A percentile compares a stretch with the other conserved stretches of the same genome.
Conservation (phyloP, 2,329 filamentous ascomycete species). For the Purpureocillium lavendulum region DNA sequence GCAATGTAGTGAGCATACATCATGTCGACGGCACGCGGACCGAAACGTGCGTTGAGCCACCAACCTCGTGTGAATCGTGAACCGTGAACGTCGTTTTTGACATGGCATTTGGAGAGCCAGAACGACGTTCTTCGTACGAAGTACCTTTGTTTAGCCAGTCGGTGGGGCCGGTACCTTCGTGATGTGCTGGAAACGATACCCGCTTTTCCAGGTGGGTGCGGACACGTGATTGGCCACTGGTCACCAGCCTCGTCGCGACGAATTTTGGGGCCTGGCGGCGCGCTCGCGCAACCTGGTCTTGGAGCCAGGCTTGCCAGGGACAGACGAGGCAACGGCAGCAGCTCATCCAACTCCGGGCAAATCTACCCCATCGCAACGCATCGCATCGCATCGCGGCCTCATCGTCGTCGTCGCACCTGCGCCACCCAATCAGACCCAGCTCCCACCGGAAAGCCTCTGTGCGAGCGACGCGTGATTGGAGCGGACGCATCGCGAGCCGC, state of each 20-base stretch:
- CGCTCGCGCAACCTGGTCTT: constrained; percentile 8
- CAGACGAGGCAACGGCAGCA: constrained; percentile 4
- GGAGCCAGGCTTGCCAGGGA: neutral
- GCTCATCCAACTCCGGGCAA: constrained; percentile 10
- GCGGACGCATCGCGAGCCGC: neutral
- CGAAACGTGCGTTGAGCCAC: no score
- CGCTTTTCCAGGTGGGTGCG: no score
- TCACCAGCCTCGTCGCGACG: constrained; percentile 26
- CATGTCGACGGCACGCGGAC: no score
- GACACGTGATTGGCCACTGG: constrained; percentile 17
- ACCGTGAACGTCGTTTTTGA: no score
- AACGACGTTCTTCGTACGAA: no score
- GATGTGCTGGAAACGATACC: neutral
- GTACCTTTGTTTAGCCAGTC: no score
- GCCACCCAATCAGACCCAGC: constrained; percentile 6
- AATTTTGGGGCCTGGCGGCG: constrained; percentile 24
- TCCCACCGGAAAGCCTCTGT: neutral
- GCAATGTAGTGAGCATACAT: no score
- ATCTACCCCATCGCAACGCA: constrained; percentile 10
- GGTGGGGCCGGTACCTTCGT: no score
- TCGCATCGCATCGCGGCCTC: constrained; percentile 5
- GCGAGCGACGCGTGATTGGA: neutral
- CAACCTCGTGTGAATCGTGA: no score
- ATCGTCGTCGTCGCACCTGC: constrained; percentile 1
- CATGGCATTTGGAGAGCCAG: no score